Evolutionary conservation across 139 green algal species (phyloP).

Genomic region (Yamagishiella unicocca): DNA sequence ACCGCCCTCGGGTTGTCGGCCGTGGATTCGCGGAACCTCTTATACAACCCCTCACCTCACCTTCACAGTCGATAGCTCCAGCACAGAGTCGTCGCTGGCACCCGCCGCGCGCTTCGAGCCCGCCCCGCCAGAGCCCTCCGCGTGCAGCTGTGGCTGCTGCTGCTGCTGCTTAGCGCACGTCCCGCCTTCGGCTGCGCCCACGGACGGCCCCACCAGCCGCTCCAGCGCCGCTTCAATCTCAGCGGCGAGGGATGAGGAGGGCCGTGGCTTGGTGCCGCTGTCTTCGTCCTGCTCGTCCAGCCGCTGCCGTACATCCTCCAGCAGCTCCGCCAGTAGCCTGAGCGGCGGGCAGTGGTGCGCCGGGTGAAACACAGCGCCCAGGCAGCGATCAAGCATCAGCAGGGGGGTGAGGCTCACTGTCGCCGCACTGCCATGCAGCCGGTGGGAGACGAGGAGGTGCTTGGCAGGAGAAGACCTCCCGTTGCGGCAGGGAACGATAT

Average conservation of each 20-base stretch:
- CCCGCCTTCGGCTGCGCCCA: no score
- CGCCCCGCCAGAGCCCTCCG: not conserved
- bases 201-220: not conserved
- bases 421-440: no score
- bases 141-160: not conserved
- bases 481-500: no score
- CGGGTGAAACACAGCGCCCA: no score
- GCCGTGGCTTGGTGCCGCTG: slow-evolving; percentile 3
- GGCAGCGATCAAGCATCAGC: no score
- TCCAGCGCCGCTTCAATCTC: slow-evolving; percentile 17
- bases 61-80: no score
- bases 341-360: not conserved
- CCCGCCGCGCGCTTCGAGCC: not conserved
- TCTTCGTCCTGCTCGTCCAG: slow-evolving; percentile 33
- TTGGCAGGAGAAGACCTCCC: no score
- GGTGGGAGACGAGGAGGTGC: no score
- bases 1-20: no score
- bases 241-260: not conserved
- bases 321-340: slow-evolving; percentile 73
- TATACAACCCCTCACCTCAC: no score
- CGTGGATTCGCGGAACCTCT: no score
- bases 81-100: not conserved
- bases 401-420: no score
- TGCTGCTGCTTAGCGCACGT: not conserved
- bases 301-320: slow-evolving; percentile 61